Percentiles rank a stretch among this genome's conserved stretches.
Evolutionary conservation across 306 rosid species (phyloP).

Genomic region (Medicago arabica): DNA sequence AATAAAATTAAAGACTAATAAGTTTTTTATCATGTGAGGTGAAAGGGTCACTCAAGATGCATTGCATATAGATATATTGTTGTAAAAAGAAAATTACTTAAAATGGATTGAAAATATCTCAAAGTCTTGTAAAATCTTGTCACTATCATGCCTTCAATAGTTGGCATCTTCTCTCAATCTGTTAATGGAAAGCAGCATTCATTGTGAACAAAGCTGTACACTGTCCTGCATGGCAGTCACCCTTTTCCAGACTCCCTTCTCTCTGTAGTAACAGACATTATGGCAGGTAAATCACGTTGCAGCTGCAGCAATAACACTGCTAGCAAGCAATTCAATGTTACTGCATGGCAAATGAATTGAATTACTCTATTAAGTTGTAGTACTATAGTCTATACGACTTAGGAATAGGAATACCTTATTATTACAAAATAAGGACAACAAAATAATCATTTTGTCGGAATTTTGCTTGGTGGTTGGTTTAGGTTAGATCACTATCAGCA

Average conservation of each 20-base stretch:
- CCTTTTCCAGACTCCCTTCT: conserved; percentile 37
- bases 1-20: no score
- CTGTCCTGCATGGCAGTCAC: conserved; percentile 20
- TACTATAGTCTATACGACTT: conserved; percentile 16
- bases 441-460: conserved; percentile 29
- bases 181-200: conserved; percentile 31
- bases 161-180: conserved; percentile 25
- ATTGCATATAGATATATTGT: no score
- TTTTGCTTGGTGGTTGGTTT: conserved; percentile 29
- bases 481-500: conserved; percentile 17
- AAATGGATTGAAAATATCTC: conserved; percentile 21
- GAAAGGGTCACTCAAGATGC: no score
- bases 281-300: conserved; percentile 45
- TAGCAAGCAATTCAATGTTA: conserved; percentile 37
- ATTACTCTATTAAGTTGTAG: conserved; percentile 12
- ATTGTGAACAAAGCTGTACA: conserved; percentile 32
- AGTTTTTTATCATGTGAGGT: no score
- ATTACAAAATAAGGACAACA: conserved; percentile 31
- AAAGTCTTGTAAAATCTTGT: conserved; percentile 17
- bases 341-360: conserved; percentile 20
- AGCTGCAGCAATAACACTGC: no score
- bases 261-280: conserved; percentile 23
- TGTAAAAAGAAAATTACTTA: neutral
- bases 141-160: conserved; percentile 34
- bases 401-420: conserved; percentile 18